These are phyloP conservation scores for Pseudoturritis turrita DNA, from an alignment of 345 rosid species.

Conservation along the genomic window DNA sequence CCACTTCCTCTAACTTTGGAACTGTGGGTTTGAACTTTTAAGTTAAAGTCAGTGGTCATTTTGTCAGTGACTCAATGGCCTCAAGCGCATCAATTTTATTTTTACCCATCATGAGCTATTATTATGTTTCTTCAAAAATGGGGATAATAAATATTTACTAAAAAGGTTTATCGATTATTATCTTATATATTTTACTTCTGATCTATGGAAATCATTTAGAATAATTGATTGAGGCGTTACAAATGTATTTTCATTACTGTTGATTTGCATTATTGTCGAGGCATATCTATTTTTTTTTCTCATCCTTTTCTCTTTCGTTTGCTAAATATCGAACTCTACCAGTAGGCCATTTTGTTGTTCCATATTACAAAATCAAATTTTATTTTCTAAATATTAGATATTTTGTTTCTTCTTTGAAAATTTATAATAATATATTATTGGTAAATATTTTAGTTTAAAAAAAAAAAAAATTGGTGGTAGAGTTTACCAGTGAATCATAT, in stretches of 20 bases:
- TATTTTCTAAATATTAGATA: not conserved
- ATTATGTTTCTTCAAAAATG: not conserved
- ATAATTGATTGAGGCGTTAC: not conserved
- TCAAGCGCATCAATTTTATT: constrained; percentile 6
- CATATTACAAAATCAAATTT: not conserved
- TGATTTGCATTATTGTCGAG: not conserved
- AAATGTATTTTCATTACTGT: not conserved
- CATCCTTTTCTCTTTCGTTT: not conserved
- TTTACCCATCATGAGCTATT: not conserved
- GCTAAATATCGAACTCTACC: not conserved
- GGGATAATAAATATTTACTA: not conserved
- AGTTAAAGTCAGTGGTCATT: constrained; percentile 15
- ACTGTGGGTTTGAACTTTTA: constrained; percentile 33
- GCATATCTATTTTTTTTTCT: not conserved
- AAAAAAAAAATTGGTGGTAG: not conserved
- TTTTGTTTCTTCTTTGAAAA: not conserved
- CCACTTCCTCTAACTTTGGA: constrained; percentile 34
- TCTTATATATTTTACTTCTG: not conserved
- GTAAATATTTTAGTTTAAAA: too few relatives aligned
- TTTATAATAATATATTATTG: not conserved
- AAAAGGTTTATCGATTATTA: not conserved
- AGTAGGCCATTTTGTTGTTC: not conserved
- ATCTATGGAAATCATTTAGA: not conserved
- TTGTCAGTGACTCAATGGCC: constrained; percentile 21
- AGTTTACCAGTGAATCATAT: not conserved